Evolutionary conservation across 768 basidiomycete species (phyloP).

Genomic region (Multifurca ochricompacta): DNA sequence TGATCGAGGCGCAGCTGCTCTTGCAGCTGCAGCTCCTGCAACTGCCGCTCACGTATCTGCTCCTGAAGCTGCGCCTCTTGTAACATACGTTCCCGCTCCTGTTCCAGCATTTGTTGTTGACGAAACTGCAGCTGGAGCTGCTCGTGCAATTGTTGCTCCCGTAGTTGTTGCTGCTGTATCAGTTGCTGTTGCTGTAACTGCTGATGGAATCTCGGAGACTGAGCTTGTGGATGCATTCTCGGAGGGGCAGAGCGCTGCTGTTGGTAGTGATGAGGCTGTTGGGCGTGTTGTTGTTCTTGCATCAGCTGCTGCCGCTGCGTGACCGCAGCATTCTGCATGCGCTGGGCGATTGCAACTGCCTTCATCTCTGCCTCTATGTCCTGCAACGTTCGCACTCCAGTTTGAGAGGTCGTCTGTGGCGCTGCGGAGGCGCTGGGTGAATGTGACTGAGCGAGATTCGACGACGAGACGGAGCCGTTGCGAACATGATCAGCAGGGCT

Average conservation of each 20-base stretch:
- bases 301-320: conserved; percentile 34
- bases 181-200: conserved; percentile 64
- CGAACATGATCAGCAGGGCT: conserved; percentile 24
- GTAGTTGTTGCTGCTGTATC: conserved; percentile 59
- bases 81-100: conserved; percentile 55
- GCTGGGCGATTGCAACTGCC: conserved; percentile 36
- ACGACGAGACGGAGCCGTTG: conserved; percentile 21
- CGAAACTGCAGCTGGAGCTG: conserved; percentile 23
- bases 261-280: conserved; percentile 32
- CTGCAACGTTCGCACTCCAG: conserved; percentile 46
- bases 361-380: conserved; percentile 84
- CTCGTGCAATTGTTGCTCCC: conserved; percentile 36
- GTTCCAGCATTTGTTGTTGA: conserved; percentile 39
- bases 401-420: conserved; percentile 28
- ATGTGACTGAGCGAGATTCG: conserved; percentile 15
- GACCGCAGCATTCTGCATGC: conserved; percentile 20
- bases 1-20: conserved; percentile 19
- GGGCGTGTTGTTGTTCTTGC: conserved; percentile 27
- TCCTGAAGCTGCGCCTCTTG: conserved; percentile 62
- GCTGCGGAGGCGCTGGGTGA: conserved; percentile 13
- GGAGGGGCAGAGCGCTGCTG: conserved; percentile 59
- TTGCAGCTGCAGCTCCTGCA: conserved; percentile 27
- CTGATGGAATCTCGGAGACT: conserved; percentile 74
- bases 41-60: conserved; percentile 33
- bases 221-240: conserved; percentile 63